Base-by-base conservation (phyloP, 2,329 filamentous ascomycete species). In the Penicillium rolfsii region DNA sequence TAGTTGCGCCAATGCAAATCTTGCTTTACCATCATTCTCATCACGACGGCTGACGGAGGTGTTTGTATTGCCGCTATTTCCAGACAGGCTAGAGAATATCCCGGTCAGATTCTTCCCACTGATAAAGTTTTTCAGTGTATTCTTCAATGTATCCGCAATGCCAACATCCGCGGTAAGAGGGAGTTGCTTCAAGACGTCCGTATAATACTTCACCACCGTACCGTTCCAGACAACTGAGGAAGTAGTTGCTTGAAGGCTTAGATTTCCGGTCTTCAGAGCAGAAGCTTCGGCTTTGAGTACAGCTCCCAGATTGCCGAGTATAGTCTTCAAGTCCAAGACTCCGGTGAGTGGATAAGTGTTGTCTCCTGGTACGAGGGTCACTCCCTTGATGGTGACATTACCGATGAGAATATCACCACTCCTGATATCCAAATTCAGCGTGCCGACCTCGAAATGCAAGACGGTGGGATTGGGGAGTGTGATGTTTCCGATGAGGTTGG, bases 401-500 rank as follows among this genome's bases (percentile, higher is more conserved):
- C 68, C 69, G 22, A 71, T 59, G 1, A 57, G n/a, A 2, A 67
- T 43, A 41, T 65, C 55, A 5, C 59, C 64, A n/a, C 55, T 66
- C 46, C 68, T 67, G 14, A 70, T 35, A 22, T 70, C 62, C 26
- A 70, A 52, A 1, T 49, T 61, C n/a, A 70, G 52, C 2, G 62
- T 69, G 5, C 68, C 68, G 4, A 70, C 64, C 45, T 70, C 58
- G n/a, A 70, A 60, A 11, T 52, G 62, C 14, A 70, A 49, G n/a
- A 62, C 57, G 3, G 62, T 65, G 6, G 61, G 66, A 33, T 70
- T 70, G 14, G 68, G 68, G 2, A 70, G 62, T 5, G 61, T 64
- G 3, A 64, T 46, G 33, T 67, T 69, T 38, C 64, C 68, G 24
- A 67, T 57, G 9, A 70, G 58, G 52, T 70, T 70, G 19, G 62